Conservation (phyloP, 2,329 filamentous ascomycete genomes). For the Stachybotrys echinatus region DNA sequence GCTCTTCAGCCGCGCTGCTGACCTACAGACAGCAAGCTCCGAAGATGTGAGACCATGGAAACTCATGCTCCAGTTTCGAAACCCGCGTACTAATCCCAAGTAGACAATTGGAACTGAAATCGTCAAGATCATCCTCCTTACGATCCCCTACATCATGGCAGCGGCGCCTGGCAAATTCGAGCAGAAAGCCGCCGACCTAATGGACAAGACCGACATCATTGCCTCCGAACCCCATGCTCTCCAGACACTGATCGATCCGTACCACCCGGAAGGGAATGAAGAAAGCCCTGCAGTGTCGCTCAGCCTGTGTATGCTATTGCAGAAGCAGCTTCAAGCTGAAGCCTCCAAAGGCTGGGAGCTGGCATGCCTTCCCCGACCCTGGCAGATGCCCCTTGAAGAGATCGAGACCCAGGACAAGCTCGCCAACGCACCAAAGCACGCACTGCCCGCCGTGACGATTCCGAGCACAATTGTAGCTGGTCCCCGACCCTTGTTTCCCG, state of each 20-base stretch:
- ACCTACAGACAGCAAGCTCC: constrained; percentile 85
- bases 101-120: constrained; percentile 74
- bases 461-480: constrained; percentile 73
- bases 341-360: constrained; percentile 71
- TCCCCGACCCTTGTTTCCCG: constrained; percentile 75
- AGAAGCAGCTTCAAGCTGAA: constrained; percentile 80
- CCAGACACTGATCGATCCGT: constrained; percentile 82
- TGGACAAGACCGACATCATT: constrained; percentile 94
- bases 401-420: constrained; percentile 55
- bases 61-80: neutral
- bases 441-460: constrained; percentile 69
- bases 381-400: constrained; percentile 58
- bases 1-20: constrained; percentile 85
- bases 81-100: constrained; percentile 7
- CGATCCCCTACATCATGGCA: constrained; percentile 84
- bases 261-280: constrained; percentile 58
- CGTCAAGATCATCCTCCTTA: constrained; percentile 93
- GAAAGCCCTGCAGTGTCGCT: constrained; percentile 57
- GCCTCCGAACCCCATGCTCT: constrained; percentile 82
- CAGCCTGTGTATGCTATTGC: constrained; percentile 75
- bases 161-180: constrained; percentile 65
- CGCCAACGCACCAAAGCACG: constrained; percentile 62
- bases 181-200: constrained; percentile 68
- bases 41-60: constrained; percentile 66
- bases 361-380: constrained; percentile 61